These are phyloP conservation scores for Fusarium longipes DNA, from an alignment of 2,329 filamentous ascomycete genomes.

Conservation along the genomic window DNA sequence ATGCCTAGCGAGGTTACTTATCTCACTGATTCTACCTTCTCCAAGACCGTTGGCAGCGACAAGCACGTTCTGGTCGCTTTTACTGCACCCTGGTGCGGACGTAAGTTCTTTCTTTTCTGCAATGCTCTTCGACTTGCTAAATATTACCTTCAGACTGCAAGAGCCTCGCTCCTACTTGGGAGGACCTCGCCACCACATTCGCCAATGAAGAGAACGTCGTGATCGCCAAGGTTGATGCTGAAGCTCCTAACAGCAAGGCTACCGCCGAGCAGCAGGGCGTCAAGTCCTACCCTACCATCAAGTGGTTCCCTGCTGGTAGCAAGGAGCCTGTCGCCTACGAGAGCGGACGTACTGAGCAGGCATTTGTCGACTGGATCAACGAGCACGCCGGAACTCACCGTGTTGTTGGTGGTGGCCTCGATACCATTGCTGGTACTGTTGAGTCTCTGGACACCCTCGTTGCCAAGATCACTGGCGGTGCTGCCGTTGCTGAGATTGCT, in stretches of 20 bases:
- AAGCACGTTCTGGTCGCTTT: slow-evolving; percentile 96
- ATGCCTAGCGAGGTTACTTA: slow-evolving; percentile 80
- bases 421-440: slow-evolving; percentile 83
- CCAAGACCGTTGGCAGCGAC: slow-evolving; percentile 80
- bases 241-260: slow-evolving; percentile 85
- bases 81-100: slow-evolving; percentile 98
- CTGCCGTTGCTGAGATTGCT: slow-evolving; percentile 70
- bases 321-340: slow-evolving; percentile 77
- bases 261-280: slow-evolving; percentile 81
- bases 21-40: slow-evolving; percentile 84
- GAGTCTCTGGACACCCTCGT: slow-evolving; percentile 81
- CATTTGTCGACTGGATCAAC: slow-evolving; percentile 86
- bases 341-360: slow-evolving; percentile 80
- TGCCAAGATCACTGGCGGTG: slow-evolving; percentile 75
- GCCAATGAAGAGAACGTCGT: slow-evolving; percentile 80
- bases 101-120: slow-evolving; percentile 68
- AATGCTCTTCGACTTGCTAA: slow-evolving; percentile 12
- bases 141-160: slow-evolving; percentile 82
- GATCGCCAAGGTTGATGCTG: slow-evolving; percentile 95
- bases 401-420: slow-evolving; percentile 80
- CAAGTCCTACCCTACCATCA: slow-evolving; percentile 93
- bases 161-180: slow-evolving; percentile 88
- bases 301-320: slow-evolving; percentile 92
- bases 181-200: slow-evolving; percentile 86
- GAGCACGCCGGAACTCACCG: slow-evolving; percentile 89